These are phyloP conservation scores for Closterium sp. DNA, from an alignment of 139 green algal genomes.

Conservation along the genomic window DNA sequence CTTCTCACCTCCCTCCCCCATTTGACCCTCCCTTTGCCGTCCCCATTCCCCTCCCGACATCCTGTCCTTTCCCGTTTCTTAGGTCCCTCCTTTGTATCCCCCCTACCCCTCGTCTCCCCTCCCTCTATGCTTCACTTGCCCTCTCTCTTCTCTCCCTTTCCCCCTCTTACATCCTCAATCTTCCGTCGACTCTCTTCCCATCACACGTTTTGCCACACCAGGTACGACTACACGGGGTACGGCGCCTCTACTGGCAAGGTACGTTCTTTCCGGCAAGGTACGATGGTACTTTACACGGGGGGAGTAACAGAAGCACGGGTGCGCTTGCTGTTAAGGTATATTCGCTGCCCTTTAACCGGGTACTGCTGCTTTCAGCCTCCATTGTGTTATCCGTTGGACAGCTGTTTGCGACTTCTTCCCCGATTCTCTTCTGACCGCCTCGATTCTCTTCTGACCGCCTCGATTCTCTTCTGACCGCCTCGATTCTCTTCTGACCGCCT, in stretches of 20 bases:
- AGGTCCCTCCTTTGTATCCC: neutral
- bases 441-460: too few species aligned
- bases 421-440: constrained; percentile 13
- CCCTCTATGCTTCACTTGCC: neutral
- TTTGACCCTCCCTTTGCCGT: too few species aligned
- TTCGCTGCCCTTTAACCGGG: too few species aligned
- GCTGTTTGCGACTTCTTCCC: too few species aligned
- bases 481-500: too few species aligned
- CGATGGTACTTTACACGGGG: too few species aligned
- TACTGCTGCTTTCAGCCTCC: too few species aligned
- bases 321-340: too few species aligned
- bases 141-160: neutral
- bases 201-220: neutral
- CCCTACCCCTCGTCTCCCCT: neutral
- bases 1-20: too few species aligned
- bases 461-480: too few species aligned
- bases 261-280: neutral
- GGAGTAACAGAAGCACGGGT: too few species aligned
- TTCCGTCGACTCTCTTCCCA: neutral
- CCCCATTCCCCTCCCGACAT: neutral
- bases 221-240: constrained; percentile 84
- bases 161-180: neutral
- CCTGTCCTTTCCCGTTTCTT: neutral
- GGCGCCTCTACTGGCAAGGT: constrained; percentile 61
- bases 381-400: too few species aligned